Conservation (phyloP, 441 rosid species). For the Daphne laureola region DNA sequence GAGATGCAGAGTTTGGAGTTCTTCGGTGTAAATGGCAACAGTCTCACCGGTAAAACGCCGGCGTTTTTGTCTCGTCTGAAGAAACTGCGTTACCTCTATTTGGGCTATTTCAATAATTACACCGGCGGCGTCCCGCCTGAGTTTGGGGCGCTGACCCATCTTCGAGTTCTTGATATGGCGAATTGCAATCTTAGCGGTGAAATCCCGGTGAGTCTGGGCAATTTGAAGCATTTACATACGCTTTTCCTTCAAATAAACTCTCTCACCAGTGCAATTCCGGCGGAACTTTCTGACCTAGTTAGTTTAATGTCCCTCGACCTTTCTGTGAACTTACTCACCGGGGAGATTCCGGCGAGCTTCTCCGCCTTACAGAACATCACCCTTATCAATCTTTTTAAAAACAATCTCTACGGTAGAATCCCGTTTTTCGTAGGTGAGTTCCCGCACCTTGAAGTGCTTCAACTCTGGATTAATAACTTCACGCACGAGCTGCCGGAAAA, state of each 20-base stretch:
- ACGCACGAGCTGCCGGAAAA: conserved; percentile 49
- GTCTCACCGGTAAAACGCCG: conserved; percentile 47
- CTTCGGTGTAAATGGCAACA: conserved; percentile 54
- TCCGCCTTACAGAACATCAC: conserved; percentile 34
- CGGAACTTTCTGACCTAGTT: conserved; percentile 51
- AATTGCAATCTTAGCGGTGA: conserved; percentile 58
- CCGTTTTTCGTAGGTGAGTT: conserved; percentile 64
- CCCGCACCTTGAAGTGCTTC: conserved; percentile 54
- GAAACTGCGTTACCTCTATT: conserved; percentile 39
- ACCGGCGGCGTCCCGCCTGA: conserved; percentile 68
- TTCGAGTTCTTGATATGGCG: conserved; percentile 56
- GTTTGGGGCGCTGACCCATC: conserved; percentile 50
- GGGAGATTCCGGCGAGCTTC: conserved; percentile 67
- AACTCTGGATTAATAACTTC: conserved; percentile 78
- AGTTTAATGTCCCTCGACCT: conserved; percentile 68
- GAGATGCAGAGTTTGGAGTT: conserved; percentile 56
- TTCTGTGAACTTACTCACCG: conserved; percentile 50
- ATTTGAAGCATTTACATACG: conserved; percentile 42
- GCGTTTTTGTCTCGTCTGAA: conserved; percentile 45
- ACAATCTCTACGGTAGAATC: conserved; percentile 51
- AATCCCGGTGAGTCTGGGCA: conserved; percentile 54
- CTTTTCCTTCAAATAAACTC: conserved; percentile 68
- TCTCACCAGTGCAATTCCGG: conserved; percentile 57
- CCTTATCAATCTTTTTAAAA: conserved; percentile 51
- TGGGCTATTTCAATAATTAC: conserved; percentile 57